Evolutionary conservation across 2,329 filamentous ascomycete genomes (phyloP).

Genomic region (Fusarium lyarnte): DNA sequence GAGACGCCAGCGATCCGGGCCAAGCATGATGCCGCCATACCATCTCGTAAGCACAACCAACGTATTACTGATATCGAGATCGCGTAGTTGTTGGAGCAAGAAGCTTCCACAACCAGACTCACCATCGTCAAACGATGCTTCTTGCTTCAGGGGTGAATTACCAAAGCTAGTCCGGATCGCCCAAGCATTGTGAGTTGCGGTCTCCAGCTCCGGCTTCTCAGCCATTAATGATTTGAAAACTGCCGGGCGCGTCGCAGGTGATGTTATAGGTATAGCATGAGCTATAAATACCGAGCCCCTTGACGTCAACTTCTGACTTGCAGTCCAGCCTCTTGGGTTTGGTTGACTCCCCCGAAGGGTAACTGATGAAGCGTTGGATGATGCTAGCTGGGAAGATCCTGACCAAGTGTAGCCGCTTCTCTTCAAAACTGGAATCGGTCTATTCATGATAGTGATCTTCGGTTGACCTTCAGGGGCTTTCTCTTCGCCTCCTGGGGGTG

Average conservation of each 20-base stretch:
- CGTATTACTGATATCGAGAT: conserved; percentile 60
- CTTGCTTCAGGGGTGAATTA: conserved; percentile 53
- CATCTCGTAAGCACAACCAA: conserved; percentile 69
- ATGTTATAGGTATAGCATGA: conserved; percentile 54
- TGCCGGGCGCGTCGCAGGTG: conserved; percentile 53
- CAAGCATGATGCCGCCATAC: conserved; percentile 70
- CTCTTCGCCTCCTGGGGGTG: conserved; percentile 72
- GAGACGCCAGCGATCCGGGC: conserved; percentile 69
- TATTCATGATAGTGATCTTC: conserved; percentile 74
- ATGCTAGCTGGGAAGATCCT: conserved; percentile 25
- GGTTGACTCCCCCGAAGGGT: conserved; percentile 31
- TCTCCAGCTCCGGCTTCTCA: conserved; percentile 59
- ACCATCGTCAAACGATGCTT: conserved; percentile 69
- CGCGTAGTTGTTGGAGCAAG: conserved; percentile 63
- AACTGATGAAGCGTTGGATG: conserved; percentile 28
- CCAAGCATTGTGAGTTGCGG: conserved; percentile 69
- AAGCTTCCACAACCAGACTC: conserved; percentile 68
- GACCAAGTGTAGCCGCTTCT: conserved; percentile 73
- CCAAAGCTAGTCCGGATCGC: conserved; percentile 51
- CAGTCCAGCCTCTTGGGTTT: conserved; percentile 55
- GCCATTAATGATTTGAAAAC: conserved; percentile 60
- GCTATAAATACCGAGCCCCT: conserved; percentile 68
- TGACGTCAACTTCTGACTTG: conserved; percentile 60
- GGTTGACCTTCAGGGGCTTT: conserved; percentile 82
- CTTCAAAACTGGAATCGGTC: conserved; percentile 79